Conservation (phyloP, 306 rosid genomes). For the Parietaria judaica region DNA sequence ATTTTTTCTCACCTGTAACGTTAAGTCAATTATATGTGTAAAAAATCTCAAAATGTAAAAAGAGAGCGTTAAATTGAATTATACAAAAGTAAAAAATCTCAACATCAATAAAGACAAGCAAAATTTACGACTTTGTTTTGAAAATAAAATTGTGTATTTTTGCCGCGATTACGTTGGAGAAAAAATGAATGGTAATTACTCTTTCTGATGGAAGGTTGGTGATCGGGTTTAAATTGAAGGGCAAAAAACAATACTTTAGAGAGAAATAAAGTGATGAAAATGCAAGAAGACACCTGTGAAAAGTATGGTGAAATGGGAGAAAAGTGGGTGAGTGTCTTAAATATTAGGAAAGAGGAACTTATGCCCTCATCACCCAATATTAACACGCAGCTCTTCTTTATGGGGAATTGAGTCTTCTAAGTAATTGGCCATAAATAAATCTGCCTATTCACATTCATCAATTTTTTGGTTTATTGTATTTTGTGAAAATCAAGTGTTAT, state of each 20-base stretch:
- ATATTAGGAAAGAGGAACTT: background rate
- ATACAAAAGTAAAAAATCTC: too few species aligned
- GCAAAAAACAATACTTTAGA: background rate
- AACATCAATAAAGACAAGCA: too few species aligned
- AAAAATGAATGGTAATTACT: background rate
- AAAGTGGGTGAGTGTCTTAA: conserved; percentile 5
- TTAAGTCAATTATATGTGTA: too few species aligned
- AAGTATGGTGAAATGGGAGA: background rate
- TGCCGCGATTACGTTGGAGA: background rate
- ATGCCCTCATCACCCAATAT: background rate
- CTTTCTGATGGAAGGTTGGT: conserved; percentile 7
- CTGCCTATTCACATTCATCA: background rate
- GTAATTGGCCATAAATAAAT: background rate
- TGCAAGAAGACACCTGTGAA: conserved; percentile 13
- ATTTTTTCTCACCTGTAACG: too few species aligned
- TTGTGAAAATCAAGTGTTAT: too few species aligned
- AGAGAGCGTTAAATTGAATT: too few species aligned
- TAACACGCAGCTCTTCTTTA: conserved; percentile 11
- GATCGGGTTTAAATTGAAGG: background rate
- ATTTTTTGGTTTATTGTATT: too few species aligned
- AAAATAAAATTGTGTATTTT: too few species aligned
- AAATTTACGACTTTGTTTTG: too few species aligned
- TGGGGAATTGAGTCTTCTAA: conserved; percentile 1
- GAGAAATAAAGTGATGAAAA: background rate
- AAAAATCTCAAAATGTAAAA: too few species aligned